Evolutionary conservation across 2,329 filamentous ascomycete species (phyloP), one percentile per base, ranked within the genome.

Genomic region (Botrytis paeoniae): DNA sequence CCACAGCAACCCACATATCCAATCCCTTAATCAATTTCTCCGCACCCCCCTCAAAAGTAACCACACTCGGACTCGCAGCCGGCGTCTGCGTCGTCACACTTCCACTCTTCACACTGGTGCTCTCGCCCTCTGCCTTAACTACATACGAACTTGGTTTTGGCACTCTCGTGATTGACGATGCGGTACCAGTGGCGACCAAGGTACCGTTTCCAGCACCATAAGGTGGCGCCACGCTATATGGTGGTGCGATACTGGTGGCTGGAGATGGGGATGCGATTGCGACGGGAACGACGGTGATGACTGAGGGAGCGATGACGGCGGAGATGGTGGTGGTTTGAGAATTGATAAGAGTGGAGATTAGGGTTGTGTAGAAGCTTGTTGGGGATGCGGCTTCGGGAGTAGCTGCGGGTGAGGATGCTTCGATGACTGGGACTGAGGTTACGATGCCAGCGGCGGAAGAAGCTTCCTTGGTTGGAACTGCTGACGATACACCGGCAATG

Each of bases 271-370:
- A 35, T 65, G 65, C 48, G 7, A 65, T 18, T 37, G 69, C 29
- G 3, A 70, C 32, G 0, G 69, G 60, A 18, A 66, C 16, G 16
- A 71, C 69, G 10, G 60, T 71, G 20, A 71, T 57, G 32, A 62
- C 57, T 20, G 69, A 71, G 3, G 60, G 60, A 1, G 60, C 60
- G n/a, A 71, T 29, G 12, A 54, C 29, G 6, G 45, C 59, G 37
- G 69, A 65, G 18, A 65, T 45, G 9, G 45, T 71, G 3, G 45
- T 66, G 8, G 37, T 35, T 54, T 65, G 69, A 7, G 45, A 71
- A 18, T 32, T 25, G 25, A 41, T 45, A 2, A 54, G 37, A 1
- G 69, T 71, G 4, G 69, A 45, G n/a, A 41, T 45, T 41, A 22
- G 20, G 14, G 69, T 63, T 48, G 69, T 63, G 41, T 62, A 64